phyloP scores from a whole-genome alignment of 2,329 filamentous ascomycete genomes.

The Xylariales sp. region DNA sequence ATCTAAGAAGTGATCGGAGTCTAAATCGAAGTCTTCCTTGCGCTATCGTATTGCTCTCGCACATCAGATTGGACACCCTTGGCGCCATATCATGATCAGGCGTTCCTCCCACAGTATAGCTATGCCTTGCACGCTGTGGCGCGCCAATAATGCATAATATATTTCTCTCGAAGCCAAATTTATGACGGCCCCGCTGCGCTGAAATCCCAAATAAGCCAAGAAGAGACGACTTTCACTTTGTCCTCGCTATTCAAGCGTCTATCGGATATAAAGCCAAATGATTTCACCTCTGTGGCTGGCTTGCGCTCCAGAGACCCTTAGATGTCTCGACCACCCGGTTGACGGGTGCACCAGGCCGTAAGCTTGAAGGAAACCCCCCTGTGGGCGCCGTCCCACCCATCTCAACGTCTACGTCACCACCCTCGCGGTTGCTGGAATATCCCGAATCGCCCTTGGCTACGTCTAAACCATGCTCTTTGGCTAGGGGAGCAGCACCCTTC shows the following conservation, averaged over 20 bases:
- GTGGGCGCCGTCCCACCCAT: conserved; percentile 59
- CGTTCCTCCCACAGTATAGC: conserved; percentile 8
- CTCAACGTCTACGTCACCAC: conserved; percentile 53
- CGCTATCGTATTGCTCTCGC: conserved; percentile 23
- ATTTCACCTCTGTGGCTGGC: conserved; percentile 46
- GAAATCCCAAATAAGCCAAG: conserved; percentile 23
- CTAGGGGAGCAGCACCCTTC: conserved; percentile 52
- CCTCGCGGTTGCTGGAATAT: conserved; percentile 57
- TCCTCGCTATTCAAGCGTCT: conserved; percentile 27
- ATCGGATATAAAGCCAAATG: conserved; percentile 17
- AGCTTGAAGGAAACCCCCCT: conserved; percentile 59
- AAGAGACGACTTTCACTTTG: conserved; percentile 1
- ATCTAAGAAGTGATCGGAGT: conserved; percentile 19
- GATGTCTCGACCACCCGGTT: conserved; percentile 72
- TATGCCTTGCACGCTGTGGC: not conserved
- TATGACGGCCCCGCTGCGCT: conserved; percentile 14
- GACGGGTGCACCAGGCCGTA: conserved; percentile 65
- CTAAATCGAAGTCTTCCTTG: conserved; percentile 22
- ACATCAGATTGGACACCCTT: conserved; percentile 18
- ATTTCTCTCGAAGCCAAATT: conserved; percentile 18
- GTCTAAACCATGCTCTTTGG: conserved; percentile 60
- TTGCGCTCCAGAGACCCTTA: conserved; percentile 69
- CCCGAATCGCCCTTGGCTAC: conserved; percentile 60
- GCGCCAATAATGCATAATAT: conserved; percentile 30
- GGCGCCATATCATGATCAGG: conserved; percentile 3